Evolutionary conservation across 768 basidiomycete species (phyloP), one percentile per base, ranked within the genome.

Genomic region (Suillus ampliporus): DNA sequence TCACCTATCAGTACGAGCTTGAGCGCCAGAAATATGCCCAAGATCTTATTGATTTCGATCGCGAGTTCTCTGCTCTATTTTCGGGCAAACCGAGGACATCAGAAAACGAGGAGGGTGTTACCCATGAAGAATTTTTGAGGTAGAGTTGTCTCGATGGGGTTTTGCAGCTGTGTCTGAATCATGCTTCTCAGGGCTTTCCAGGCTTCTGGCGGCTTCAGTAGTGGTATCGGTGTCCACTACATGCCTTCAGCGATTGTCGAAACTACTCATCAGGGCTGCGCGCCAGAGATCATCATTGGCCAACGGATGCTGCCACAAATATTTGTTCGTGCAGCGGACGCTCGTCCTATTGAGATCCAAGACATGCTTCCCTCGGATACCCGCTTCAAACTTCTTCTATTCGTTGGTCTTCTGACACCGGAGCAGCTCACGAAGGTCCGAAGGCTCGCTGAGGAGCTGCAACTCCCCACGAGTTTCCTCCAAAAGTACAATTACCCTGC

Each of bases 11-110:
- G 89, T 91, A 91, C 69, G 88, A 91, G 71, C 63, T 76, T 31
- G 91, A 94, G 68, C 80, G 91, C 31, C 81, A 84, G 57, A 84
- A 83, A 66, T 89, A 85, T 62, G 90, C 91, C 0, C 83, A 88
- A 73, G 89, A 91, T 61, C 79, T 94, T 62, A 92, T 92, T 62
- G 67, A 82, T 54, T 91, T 90, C 67, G 91, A 92, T 70, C 85
- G 84, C 66, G 70, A 88, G 62, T 89, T 86, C 64, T 80, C 88
- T 9, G 78, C 79, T 15, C 75, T 90, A n/a, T 90, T 90, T 71
- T 90, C 89, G 23, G 84, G 84, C 43, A 89, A 89, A 71, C 87
- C 89, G 5, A 78, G 80, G 37, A 86, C 85, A 5, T 74, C 76
- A 38, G 72, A 72, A 19, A 74, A 80, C 53, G 69, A 66, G 57